Percentiles rank a stretch among this genome's conserved stretches.
Evolutionary conservation across 306 rosid species (phyloP).

Genomic region (Fragaria ananassa): DNA sequence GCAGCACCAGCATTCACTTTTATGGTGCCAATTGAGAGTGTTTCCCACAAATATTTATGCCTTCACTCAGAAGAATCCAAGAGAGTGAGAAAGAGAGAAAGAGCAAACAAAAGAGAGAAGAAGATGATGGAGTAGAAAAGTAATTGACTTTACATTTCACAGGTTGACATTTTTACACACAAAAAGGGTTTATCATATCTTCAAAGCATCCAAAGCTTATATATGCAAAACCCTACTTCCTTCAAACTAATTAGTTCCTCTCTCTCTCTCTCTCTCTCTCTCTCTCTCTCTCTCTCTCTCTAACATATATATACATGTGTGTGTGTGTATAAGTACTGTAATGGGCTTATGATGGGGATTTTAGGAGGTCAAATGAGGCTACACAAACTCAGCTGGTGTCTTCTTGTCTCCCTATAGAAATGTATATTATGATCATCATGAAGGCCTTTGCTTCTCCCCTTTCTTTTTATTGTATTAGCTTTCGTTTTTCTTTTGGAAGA

Average conservation of each 20-base stretch:
- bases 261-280: not conserved
- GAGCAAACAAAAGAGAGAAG: slow-evolving; percentile 12
- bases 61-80: slow-evolving; percentile 84
- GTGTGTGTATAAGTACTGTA: not conserved
- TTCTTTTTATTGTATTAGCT: slow-evolving; percentile 21
- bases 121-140: slow-evolving; percentile 11
- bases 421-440: slow-evolving; percentile 47
- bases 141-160: slow-evolving; percentile 33
- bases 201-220: slow-evolving; percentile 80
- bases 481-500: slow-evolving; percentile 28
- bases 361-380: slow-evolving; percentile 51
- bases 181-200: slow-evolving; percentile 26
- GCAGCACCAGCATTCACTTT: slow-evolving; percentile 18
- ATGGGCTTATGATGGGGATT: slow-evolving; percentile 45
- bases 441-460: slow-evolving; percentile 27
- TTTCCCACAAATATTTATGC: slow-evolving; percentile 71
- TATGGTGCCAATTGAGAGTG: slow-evolving; percentile 65
- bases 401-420: slow-evolving; percentile 64
- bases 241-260: slow-evolving; percentile 14
- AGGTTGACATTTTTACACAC: slow-evolving; percentile 72
- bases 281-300: too few species aligned
- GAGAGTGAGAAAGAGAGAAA: slow-evolving; percentile 23
- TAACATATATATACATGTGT: not conserved
- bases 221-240: slow-evolving; percentile 19
- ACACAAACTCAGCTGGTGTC: slow-evolving; percentile 74